Evolutionary conservation across 2,329 filamentous ascomycete genomes (phyloP), one percentile per base, ranked within the genome.

Genomic region (Cercospora sesami): DNA sequence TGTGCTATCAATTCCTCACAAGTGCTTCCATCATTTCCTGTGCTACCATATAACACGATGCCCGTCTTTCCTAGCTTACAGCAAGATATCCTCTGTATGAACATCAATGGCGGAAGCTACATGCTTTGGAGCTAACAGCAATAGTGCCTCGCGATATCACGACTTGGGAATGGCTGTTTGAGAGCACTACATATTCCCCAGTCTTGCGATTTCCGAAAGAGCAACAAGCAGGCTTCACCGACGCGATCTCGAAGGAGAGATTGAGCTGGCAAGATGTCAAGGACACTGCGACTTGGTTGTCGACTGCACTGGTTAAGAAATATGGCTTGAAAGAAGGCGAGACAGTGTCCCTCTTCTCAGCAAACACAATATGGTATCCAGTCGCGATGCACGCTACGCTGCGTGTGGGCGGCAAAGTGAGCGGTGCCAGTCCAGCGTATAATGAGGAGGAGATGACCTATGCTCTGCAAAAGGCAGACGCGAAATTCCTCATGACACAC

Each of bases 361-460:
- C 85, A 23, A 91, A 91, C 73, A 88, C 86, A 9, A 85, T 90
- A 63, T 90, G 87, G 87, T 90, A 90, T 73, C 88, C 88, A 0
- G 84, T 90, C 5, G 87, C 86, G 14, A 86, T 90, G 81, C 83
- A 87, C 66, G 84, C 85, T 0, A 83, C 84, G 1, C 79, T 87
- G 7, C 82, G 85, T 12, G 82, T 81, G 5, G 85, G 82, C 0
- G 88, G 85, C 8, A 82, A 87, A 31, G 85, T 90, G 1, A 87
- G 84, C 2, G 88, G 89, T 1, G 88, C 87, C 0, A 87, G 83
- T 16, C 88, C 89, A 0, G 88, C 87, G 0, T 91, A 90, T 77
- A 89, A 86, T 65, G 81, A 86, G 16, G 89, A 91, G 60, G 89
- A 91, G 72, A 90, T 91, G 86, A 85, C 83, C 0, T 89, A 90